Evolutionary conservation across 768 basidiomycete species (phyloP), one percentile per base, ranked within the genome.

Genomic region (Clathrus columnatus): DNA sequence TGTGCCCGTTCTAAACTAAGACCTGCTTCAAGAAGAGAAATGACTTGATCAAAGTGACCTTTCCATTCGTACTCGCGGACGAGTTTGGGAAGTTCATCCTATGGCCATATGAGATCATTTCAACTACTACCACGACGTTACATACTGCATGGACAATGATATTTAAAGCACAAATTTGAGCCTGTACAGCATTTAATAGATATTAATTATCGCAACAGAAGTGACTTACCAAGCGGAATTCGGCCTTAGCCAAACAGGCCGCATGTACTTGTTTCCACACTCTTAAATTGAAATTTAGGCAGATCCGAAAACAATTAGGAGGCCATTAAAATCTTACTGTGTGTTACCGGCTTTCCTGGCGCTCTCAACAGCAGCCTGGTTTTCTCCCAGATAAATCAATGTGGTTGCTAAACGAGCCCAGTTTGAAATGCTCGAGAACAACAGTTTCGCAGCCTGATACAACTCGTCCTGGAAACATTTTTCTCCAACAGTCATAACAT

Each of bases 241-340:
- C 96, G 53, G 79, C 74, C 76, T 98, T 98, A 74, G 96, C 95
- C 56, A 99, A 85, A 72, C 96, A 99, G 41, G 96, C 96, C 21
- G 92, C 88, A 62, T 98, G 95, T 50, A 99, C 96, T 68, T 98
- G 96, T 71, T 97, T 98, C 96, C 96, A 99, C n/a, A 98, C 96
- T 72, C 89, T 91, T 53, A 0, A 24, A 24, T 18, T 23, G 45
- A n/a, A 36, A 36, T 36, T 23, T 14, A 48, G 24, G 51, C 23
- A 43, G 26, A 58, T 64, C 45, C 65, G 51, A 28, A 59, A 49
- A 24, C 46, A 41, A 27, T 43, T 23, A 16, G 42, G 5, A 50
- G 32, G 11, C 29, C 6, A 10, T 42, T n/a, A 4, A 2, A 48
- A 6, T 74, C 85, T 63, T 61, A 91, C 91, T 98, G 95, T 5